These are phyloP conservation scores for Talaromyces nanjingensis DNA, from an alignment of 495 filamentous ascomycete species.

Conservation along the genomic window DNA sequence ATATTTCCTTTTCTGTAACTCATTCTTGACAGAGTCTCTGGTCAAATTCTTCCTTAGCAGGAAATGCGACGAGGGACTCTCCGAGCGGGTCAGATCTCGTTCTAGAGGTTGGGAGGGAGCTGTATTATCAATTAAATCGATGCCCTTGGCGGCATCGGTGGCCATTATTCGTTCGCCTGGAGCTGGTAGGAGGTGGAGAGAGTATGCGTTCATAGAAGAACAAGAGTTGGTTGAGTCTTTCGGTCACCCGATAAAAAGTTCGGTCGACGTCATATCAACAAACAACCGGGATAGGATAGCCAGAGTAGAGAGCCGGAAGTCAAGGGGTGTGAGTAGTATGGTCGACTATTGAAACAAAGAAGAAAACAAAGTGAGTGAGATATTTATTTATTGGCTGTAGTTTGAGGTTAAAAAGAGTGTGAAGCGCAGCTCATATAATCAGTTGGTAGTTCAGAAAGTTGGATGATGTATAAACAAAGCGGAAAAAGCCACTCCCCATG, in stretches of 20 bases:
- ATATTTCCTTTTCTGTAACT: conserved; percentile 48
- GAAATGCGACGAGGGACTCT: conserved; percentile 18
- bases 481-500: too few species aligned
- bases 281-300: neutral
- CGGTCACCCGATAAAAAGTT: neutral
- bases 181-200: neutral
- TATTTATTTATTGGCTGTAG: too few species aligned
- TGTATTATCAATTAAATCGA: conserved; percentile 37
- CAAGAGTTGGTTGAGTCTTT: neutral
- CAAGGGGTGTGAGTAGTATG: neutral
- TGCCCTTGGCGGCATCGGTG: conserved; percentile 5
- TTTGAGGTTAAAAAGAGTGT: too few species aligned
- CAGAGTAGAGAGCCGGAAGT: neutral
- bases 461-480: too few species aligned
- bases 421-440: too few species aligned
- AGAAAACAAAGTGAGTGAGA: too few species aligned
- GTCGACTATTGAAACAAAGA: too few species aligned
- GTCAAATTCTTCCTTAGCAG: conserved; percentile 26
- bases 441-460: too few species aligned
- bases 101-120: conserved; percentile 20
- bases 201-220: neutral
- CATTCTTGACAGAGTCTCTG: conserved; percentile 35
- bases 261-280: neutral
- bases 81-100: conserved; percentile 14
- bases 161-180: conserved; percentile 2